Evolutionary conservation across 176 grass and related monocot genomes (phyloP), one percentile per base, ranked within the genome.

Genomic region (Hyparrhenia diplandra): DNA sequence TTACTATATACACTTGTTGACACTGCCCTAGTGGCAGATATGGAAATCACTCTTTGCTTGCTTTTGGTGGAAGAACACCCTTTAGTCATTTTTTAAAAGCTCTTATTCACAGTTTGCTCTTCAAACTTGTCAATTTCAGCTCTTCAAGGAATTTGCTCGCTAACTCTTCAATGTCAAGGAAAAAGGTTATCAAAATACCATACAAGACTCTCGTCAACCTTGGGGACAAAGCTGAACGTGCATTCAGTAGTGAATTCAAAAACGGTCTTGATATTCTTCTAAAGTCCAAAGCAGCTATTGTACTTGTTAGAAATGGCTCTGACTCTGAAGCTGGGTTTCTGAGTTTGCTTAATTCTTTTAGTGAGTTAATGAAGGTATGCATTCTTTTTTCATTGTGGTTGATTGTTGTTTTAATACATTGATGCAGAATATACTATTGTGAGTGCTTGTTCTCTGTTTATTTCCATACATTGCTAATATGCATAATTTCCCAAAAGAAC

Each of bases 281-380:
- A 43, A 90, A 85, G 42, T 95, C 92, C 21, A 99, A 93, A 95
- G 80, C 80, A 86, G 92, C 92, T 51, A 88, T 86, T 64, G 30
- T 95, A 73, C 79, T 99, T 75, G 27, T 93, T 91, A 88, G 45
- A 88, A 88, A 90, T 58, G 37, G 59, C 37, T 62, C 82, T 52
- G 80, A 71, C 54, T 87, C 85, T 78, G 64, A 66, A 86, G 59
- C 69, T 45, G 71, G 88, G 62, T 74, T 95, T 89, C 36, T 85
- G 75, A 78, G 80, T 29, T 86, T 86, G 64, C 76, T 91, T 69
- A 64, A 29, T 75, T 64, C 41, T 77, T 88, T 86, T 55, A 75
- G 31, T 7, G 63, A 85, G 59, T 87, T 78, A 27, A 82, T 84
- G 70, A 89, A 89, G 92, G 92, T 95, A 81, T 8, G 12, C 18